Base-by-base conservation (phyloP, 768 basidiomycete species). In the Trametes maxima region DNA sequence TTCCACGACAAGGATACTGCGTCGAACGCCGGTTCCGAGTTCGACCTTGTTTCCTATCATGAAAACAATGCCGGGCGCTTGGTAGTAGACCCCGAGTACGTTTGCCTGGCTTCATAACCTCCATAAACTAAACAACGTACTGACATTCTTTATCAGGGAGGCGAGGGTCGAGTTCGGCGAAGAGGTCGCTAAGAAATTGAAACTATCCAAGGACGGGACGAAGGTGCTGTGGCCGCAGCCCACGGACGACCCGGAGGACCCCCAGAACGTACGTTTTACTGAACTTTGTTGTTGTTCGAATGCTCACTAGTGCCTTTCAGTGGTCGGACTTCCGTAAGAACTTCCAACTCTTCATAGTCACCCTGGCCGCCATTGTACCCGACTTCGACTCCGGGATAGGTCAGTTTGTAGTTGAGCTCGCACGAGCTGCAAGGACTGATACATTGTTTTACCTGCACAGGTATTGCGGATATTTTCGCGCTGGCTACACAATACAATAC, bases 191-290 rank as follows among this genome's bases (percentile, higher is more conserved):
- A 73, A 80, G 5, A 77, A 69, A 49, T 75, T 89, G 54, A 89
- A 89, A 76, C 75, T 86, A 7, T 79, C 82, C 4, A 60, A 66
- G 17, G 84, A 86, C 57, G 86, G 87, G 0, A 80, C 75, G 17
- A 84, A 79, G 50, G 80, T 89, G 11, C 78, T 90, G 0, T 89
- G 87, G 85, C 88, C 88, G 19, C 88, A 89, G 66, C 87, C 88
- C 1, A 79, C 81, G 1, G 82, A 87, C 65, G 79, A 83, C 46
- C 79, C 80, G 0, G 74, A 80, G n/a, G 86, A 89, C 66, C 87
- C 87, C 17, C 86, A 87, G 72, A 87, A 86, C 65, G 83, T 81
- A 44, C 49, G 39, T 33, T 12, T 51, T 24, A 22, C 43, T 60
- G 19, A 3, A 36, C 7, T 33, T 3, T 35, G 16, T n/a, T 16